These are phyloP conservation scores for Staphylotrichum longicolle DNA, from an alignment of 495 filamentous ascomycete species.

Conservation along the genomic window DNA sequence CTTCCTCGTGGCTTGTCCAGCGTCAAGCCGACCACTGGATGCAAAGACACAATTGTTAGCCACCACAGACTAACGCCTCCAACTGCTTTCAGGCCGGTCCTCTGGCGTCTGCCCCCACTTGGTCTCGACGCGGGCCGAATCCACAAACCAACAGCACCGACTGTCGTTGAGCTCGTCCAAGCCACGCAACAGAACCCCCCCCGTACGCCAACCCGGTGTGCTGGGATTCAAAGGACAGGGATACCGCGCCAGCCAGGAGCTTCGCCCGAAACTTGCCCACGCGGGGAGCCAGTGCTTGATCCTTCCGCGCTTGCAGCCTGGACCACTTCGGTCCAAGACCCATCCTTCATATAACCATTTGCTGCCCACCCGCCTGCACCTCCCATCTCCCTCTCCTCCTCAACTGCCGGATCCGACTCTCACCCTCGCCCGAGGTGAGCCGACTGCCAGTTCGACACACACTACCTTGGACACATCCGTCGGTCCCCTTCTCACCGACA, in stretches of 20 bases:
- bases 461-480: conserved; percentile 33
- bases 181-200: conserved; percentile 17
- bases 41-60: not conserved
- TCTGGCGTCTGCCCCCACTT: conserved; percentile 20
- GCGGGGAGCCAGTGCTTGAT: conserved; percentile 26
- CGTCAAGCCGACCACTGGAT: conserved; percentile 1
- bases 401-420: conserved; percentile 38
- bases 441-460: conserved; percentile 38
- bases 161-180: conserved; percentile 20
- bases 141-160: conserved; percentile 24
- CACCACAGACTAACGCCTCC: conserved; percentile 16
- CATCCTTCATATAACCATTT: conserved; percentile 43
- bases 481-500: conserved; percentile 16
- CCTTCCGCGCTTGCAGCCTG: conserved; percentile 27
- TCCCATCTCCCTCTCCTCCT: conserved; percentile 30
- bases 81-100: conserved; percentile 8
- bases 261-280: conserved; percentile 22
- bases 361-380: conserved; percentile 33
- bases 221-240: conserved; percentile 34
- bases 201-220: conserved; percentile 29
- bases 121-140: conserved; percentile 24
- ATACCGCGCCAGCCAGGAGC: conserved; percentile 24
- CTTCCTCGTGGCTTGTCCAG: conserved; percentile 1
- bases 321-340: conserved; percentile 18
- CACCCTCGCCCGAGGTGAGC: conserved; percentile 34